Percentiles rank a stretch among this genome's conserved stretches.
Conservation (phyloP, 129 eudicot species). For the Saposhnikovia divaricata region DNA sequence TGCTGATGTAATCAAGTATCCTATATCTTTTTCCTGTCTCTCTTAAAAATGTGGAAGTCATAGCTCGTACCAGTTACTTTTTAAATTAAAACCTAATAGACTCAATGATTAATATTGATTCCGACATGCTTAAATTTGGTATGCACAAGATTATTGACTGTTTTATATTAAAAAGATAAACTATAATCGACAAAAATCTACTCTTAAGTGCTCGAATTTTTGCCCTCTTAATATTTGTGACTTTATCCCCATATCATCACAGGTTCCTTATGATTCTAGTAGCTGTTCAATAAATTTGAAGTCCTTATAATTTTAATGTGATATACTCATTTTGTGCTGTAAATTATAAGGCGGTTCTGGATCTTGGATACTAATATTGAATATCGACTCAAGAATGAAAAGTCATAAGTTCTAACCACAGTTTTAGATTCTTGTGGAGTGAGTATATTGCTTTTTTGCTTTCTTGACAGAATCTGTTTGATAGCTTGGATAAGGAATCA, state of each 20-base stretch:
- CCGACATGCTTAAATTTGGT: not conserved
- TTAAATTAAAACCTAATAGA: not conserved
- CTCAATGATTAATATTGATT: not conserved
- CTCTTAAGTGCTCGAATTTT: not conserved
- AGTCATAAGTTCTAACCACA: not conserved
- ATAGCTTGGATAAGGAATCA: slow-evolving; percentile 69
- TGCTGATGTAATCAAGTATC: not conserved
- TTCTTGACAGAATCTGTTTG: slow-evolving; percentile 55
- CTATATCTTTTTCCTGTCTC: not conserved
- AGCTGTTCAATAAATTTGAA: not conserved
- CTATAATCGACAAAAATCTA: not conserved
- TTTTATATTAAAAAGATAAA: not conserved
- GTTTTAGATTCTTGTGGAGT: slow-evolving; percentile 7
- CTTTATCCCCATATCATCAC: not conserved
- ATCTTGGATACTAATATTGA: slow-evolving; percentile 3
- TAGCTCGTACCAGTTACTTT: not conserved
- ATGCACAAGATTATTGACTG: not conserved
- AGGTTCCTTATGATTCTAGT: not conserved
- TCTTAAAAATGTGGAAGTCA: not conserved
- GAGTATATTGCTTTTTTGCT: not conserved
- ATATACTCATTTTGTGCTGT: not conserved
- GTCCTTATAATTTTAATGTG: not conserved
- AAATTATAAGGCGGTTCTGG: not conserved
- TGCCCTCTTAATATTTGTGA: not conserved
- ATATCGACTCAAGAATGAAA: not conserved